Conservation (phyloP, 768 basidiomycete species). For the Auricularia cornea region DNA sequence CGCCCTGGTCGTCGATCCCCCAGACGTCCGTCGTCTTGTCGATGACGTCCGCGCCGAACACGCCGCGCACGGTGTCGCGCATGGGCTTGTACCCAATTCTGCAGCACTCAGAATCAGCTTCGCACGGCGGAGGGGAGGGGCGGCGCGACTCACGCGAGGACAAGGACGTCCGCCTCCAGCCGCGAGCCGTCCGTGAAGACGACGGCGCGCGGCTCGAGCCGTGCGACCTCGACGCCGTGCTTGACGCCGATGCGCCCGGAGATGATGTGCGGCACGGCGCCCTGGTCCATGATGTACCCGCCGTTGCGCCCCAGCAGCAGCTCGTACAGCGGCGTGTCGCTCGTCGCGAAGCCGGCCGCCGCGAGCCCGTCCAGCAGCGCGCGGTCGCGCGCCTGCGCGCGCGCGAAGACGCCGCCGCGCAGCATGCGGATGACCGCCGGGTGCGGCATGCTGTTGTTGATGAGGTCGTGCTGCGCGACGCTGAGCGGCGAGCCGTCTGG, state of each 20-base stretch:
- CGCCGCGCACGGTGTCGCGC: slow-evolving; percentile 19
- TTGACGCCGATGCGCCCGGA: slow-evolving; percentile 14
- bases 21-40: slow-evolving; percentile 24
- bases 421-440: not conserved
- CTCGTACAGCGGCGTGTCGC: not conserved
- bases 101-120: slow-evolving; percentile 8
- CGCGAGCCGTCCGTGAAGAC: slow-evolving; percentile 9
- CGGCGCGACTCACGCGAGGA: slow-evolving; percentile 1
- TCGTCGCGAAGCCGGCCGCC: not conserved
- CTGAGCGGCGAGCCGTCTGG: not conserved
- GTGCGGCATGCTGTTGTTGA: not conserved
- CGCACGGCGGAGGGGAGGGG: no score
- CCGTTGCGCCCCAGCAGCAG: not conserved
- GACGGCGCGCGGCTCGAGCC: slow-evolving; percentile 3
- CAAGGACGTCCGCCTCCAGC: slow-evolving; percentile 8
- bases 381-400: not conserved
- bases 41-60: slow-evolving; percentile 30
- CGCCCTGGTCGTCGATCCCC: slow-evolving; percentile 36
- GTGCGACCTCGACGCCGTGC: slow-evolving; percentile 10
- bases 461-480: slow-evolving; percentile 1
- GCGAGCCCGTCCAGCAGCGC: not conserved
- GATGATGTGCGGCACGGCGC: slow-evolving; percentile 12
- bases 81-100: slow-evolving; percentile 26
- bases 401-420: not conserved
- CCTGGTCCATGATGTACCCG: slow-evolving; percentile 7